A percentile compares a stretch with the other conserved stretches of the same genome.
These are phyloP conservation scores for Effrenium voratum DNA, from an alignment of 73 alveolate species.

Conservation along the genomic window DNA sequence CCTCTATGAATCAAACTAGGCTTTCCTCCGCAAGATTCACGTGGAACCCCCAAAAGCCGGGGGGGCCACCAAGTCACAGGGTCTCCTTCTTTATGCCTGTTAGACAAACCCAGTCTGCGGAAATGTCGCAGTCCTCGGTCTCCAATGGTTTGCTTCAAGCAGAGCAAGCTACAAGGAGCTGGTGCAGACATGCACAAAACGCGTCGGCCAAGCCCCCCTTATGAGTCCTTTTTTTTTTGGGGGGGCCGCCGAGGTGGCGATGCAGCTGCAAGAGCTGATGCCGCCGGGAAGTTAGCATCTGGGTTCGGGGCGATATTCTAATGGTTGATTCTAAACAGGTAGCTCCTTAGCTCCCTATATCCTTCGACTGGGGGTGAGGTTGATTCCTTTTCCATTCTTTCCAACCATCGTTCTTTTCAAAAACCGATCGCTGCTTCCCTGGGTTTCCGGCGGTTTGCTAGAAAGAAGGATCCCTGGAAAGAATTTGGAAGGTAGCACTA, in stretches of 20 bases:
- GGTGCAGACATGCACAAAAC: not conserved
- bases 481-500: no score
- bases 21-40: not conserved
- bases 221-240: not conserved
- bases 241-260: not conserved
- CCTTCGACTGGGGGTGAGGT: no score
- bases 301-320: not conserved
- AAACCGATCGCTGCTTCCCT: no score
- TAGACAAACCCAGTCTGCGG: not conserved
- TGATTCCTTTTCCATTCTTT: no score
- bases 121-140: not conserved
- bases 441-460: no score
- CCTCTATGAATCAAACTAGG: not conserved
- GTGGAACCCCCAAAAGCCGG: not conserved
- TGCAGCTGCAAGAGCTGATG: conserved; percentile 47
- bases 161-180: not conserved
- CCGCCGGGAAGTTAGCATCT: conserved; percentile 28
- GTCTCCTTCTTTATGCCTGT: not conserved
- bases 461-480: no score
- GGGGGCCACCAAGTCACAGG: not conserved
- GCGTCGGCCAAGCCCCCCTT: not conserved
- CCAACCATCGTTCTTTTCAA: no score
- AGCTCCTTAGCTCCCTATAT: no score
- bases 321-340: not conserved
- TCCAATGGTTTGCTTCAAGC: not conserved